Percentiles rank a stretch among this genome's conserved stretches.
These are phyloP conservation scores for Clavispora asparagi DNA, from an alignment of 805 yeast species.

Conservation along the genomic window DNA sequence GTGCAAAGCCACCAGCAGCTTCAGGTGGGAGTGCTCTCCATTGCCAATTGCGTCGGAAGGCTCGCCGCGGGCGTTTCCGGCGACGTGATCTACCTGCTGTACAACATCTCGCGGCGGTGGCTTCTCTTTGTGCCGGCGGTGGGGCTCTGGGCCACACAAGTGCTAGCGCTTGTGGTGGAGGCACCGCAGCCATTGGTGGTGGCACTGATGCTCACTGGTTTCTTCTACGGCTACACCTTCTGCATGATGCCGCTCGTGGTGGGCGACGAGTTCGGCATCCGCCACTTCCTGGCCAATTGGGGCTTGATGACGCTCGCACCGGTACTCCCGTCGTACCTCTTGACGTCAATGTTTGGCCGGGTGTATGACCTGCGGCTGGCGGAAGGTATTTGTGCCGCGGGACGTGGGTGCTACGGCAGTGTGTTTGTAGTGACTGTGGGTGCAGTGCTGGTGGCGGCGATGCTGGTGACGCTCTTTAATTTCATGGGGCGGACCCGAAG, in stretches of 20 bases:
- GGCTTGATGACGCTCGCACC: constrained; percentile 69
- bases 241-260: constrained; percentile 72
- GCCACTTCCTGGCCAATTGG: constrained; percentile 65
- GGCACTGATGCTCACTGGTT: constrained; percentile 55
- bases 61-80: constrained; percentile 59
- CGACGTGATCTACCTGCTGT: constrained; percentile 48
- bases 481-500: neutral
- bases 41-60: constrained; percentile 64
- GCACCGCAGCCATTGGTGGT: constrained; percentile 39
- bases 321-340: constrained; percentile 50
- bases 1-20: constrained; percentile 57
- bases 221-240: constrained; percentile 69
- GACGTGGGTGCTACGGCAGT: constrained; percentile 30
- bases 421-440: constrained; percentile 37
- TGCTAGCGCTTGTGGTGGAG: constrained; percentile 35
- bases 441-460: constrained; percentile 25
- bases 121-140: constrained; percentile 49
- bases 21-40: constrained; percentile 69
- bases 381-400: constrained; percentile 22
- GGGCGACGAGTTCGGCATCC: constrained; percentile 70
- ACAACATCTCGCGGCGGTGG: constrained; percentile 46
- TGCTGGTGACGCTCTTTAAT: constrained; percentile 13
- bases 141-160: constrained; percentile 47
- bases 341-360: constrained; percentile 60
- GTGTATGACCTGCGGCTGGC: constrained; percentile 48